Percentiles rank a stretch among this genome's conserved stretches.
Evolutionary conservation across 2,329 filamentous ascomycete species (phyloP).

Genomic region (Penicillium sp.): DNA sequence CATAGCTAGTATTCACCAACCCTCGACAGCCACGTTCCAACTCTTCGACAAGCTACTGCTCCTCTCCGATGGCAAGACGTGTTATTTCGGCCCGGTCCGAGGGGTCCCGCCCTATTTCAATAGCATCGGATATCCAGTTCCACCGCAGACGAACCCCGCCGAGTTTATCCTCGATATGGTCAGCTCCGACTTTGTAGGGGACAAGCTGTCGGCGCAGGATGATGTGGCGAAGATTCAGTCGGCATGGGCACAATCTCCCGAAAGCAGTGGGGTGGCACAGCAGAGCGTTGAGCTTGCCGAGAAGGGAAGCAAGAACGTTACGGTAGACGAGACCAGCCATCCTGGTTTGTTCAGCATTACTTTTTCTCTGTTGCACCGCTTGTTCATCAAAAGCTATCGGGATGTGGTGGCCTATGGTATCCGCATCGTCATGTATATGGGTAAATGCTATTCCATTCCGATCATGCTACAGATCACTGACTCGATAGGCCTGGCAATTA

Average conservation of each 20-base stretch:
- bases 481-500: conserved; percentile 69
- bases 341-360: conserved; percentile 59
- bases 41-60: conserved; percentile 81
- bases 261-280: conserved; percentile 37
- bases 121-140: conserved; percentile 64
- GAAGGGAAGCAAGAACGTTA: conserved; percentile 30
- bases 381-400: conserved; percentile 81
- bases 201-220: conserved; percentile 48
- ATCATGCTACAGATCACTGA: conserved; percentile 6
- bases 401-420: conserved; percentile 86
- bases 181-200: conserved; percentile 74
- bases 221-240: conserved; percentile 60
- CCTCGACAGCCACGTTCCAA: conserved; percentile 77
- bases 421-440: conserved; percentile 79
- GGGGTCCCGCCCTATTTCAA: conserved; percentile 68
- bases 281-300: conserved; percentile 22
- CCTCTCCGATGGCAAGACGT: conserved; percentile 71
- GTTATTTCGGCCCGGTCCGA: conserved; percentile 71
- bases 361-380: conserved; percentile 73
- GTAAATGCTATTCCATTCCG: conserved; percentile 32
- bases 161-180: conserved; percentile 80
- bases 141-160: conserved; percentile 75
- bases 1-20: conserved; percentile 84
- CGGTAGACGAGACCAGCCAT: conserved; percentile 29
- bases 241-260: conserved; percentile 59